Evolutionary conservation across 352 stramenopile species (phyloP).

Genomic region (Globisporangium paroecandrum): DNA sequence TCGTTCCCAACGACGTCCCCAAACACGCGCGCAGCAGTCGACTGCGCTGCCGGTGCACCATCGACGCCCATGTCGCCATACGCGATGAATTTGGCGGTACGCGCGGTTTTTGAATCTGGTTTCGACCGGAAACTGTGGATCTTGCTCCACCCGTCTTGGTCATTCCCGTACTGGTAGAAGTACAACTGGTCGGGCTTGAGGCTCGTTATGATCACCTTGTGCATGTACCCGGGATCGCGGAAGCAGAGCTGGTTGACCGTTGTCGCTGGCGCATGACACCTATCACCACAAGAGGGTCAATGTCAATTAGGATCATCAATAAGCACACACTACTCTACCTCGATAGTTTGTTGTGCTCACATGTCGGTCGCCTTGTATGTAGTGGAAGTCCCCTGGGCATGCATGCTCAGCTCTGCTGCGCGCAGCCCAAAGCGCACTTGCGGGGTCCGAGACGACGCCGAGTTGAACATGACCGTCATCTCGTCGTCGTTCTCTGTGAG

Average conservation of each 20-base stretch:
- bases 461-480: slow-evolving; percentile 73
- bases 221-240: slow-evolving; percentile 60
- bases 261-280: slow-evolving; percentile 57
- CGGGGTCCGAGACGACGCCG: slow-evolving; percentile 37
- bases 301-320: background rate
- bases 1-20: slow-evolving; percentile 45
- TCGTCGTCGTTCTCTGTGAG: slow-evolving; percentile 38
- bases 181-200: slow-evolving; percentile 42
- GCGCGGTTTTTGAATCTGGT: background rate
- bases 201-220: slow-evolving; percentile 51
- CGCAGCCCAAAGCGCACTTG: slow-evolving; percentile 37
- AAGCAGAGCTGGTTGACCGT: slow-evolving; percentile 37
- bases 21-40: slow-evolving; percentile 55
- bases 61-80: slow-evolving; percentile 83
- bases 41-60: slow-evolving; percentile 41
- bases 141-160: slow-evolving; percentile 44
- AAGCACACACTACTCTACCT: background rate
- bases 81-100: slow-evolving; percentile 63
- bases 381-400: background rate
- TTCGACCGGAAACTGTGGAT: slow-evolving; percentile 31
- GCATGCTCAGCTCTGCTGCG: slow-evolving; percentile 22
- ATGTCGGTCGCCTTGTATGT: slow-evolving; percentile 29
- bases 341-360: slow-evolving; percentile 18
- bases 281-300: slow-evolving; percentile 11
- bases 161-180: slow-evolving; percentile 65